Conservation (phyloP, 2,329 filamentous ascomycete species). For the Claviceps sorghi region DNA sequence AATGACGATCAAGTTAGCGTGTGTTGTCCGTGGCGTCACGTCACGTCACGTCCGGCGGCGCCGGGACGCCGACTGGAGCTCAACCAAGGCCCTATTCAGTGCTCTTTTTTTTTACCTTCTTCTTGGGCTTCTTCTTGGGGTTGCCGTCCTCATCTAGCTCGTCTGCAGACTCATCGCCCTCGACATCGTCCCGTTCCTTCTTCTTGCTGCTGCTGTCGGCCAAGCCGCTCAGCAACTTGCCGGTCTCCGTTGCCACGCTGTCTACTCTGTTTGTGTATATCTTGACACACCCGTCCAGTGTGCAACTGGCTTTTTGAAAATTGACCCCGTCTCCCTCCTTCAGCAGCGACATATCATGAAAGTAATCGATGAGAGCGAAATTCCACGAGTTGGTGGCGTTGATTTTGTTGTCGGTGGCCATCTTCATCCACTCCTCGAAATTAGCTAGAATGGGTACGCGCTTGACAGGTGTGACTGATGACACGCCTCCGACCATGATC, state of each 20-base stretch:
- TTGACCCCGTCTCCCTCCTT: slow-evolving; percentile 96
- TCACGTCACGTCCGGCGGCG: neutral
- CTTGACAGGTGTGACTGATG: slow-evolving; percentile 87
- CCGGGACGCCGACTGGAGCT: neutral
- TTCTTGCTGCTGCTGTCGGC: slow-evolving; percentile 74
- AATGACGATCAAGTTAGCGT: neutral
- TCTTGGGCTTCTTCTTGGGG: slow-evolving; percentile 49
- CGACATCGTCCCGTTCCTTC: slow-evolving; percentile 48
- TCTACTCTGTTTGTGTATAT: slow-evolving; percentile 98
- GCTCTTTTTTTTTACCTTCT: slow-evolving; percentile 44
- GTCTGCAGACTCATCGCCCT: slow-evolving; percentile 52
- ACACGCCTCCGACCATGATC: slow-evolving; percentile 54
- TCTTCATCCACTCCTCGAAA: slow-evolving; percentile 99
- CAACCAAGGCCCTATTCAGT: too few species aligned
- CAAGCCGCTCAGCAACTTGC: slow-evolving; percentile 82
- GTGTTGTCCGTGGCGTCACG: neutral
- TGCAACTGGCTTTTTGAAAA: slow-evolving; percentile 96
- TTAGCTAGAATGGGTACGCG: slow-evolving; percentile 90
- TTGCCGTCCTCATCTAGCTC: slow-evolving; percentile 49
- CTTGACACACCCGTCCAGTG: slow-evolving; percentile 93
- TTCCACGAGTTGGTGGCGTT: slow-evolving; percentile 98
- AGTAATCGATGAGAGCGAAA: slow-evolving; percentile 98
- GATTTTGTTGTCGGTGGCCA: slow-evolving; percentile 99
- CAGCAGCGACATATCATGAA: slow-evolving; percentile 94
- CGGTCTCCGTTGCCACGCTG: slow-evolving; percentile 94